Evolutionary conservation across 1,139 yeast genomes (phyloP).

Genomic region (Spencermartinsiella ligniputridi): DNA sequence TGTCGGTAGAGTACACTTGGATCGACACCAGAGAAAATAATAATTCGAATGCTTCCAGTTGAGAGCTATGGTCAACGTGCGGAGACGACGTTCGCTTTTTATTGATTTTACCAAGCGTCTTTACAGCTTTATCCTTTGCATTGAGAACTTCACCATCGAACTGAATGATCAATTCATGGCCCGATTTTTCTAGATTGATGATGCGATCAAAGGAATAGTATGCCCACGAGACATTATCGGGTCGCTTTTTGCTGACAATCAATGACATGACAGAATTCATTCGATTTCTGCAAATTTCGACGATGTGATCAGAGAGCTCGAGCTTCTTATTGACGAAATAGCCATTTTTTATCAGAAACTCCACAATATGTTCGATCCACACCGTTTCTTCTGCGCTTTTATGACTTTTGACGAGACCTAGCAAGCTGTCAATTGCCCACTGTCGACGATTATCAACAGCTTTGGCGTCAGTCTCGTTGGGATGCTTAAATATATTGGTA

Average conservation of each 20-base stretch:
- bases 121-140: constrained; percentile 49
- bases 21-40: constrained; percentile 73
- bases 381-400: constrained; percentile 22
- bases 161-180: constrained; percentile 23
- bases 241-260: constrained; percentile 40
- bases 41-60: constrained; percentile 58
- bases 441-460: constrained; percentile 47
- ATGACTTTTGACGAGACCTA: constrained; percentile 44
- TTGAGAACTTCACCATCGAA: constrained; percentile 35
- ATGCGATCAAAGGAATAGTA: constrained; percentile 26
- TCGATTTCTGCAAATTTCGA: constrained; percentile 43
- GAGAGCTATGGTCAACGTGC: constrained; percentile 37
- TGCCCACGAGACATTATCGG: constrained; percentile 58
- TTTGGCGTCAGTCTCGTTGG: constrained; percentile 31
- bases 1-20: constrained; percentile 70
- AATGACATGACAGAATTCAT: constrained; percentile 54
- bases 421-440: constrained; percentile 66
- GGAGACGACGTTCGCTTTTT: constrained; percentile 36
- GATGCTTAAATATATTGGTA: constrained; percentile 26
- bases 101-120: constrained; percentile 46
- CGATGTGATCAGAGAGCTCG: constrained; percentile 18
- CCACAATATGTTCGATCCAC: constrained; percentile 48
- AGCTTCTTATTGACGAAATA: constrained; percentile 43
- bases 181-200: constrained; percentile 20
- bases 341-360: constrained; percentile 49